Percentiles rank a stretch among this genome's conserved stretches.
These are phyloP conservation scores for Colletotrichum tanaceti DNA, from an alignment of 2,329 filamentous ascomycete genomes.

Conservation along the genomic window DNA sequence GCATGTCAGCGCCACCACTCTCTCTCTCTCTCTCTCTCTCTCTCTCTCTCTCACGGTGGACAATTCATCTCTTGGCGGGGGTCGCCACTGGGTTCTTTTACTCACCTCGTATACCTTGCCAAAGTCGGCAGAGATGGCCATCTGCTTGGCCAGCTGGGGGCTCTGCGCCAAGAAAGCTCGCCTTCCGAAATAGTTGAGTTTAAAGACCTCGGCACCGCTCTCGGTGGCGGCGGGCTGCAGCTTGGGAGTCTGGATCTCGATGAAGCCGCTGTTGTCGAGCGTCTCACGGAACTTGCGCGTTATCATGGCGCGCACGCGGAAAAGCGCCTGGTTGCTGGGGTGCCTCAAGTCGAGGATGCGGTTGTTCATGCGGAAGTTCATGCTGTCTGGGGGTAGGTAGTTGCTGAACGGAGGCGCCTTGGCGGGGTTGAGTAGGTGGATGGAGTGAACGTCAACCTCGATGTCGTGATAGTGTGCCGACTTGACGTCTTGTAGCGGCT, in stretches of 20 bases:
- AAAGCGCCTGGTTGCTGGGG: slow-evolving; percentile 87
- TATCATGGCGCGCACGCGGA: slow-evolving; percentile 85
- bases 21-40: not conserved
- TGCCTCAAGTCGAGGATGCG: slow-evolving; percentile 87
- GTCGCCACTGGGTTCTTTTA: not conserved
- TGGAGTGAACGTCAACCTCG: slow-evolving; percentile 75
- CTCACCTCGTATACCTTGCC: slow-evolving; percentile 82
- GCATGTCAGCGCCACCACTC: not conserved
- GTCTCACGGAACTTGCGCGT: slow-evolving; percentile 82
- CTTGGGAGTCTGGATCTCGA: slow-evolving; percentile 95
- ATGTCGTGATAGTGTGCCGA: slow-evolving; percentile 80
- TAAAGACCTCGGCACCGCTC: slow-evolving; percentile 91
- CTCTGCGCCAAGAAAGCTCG: slow-evolving; percentile 91
- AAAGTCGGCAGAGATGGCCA: slow-evolving; percentile 91
- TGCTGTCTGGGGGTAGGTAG: slow-evolving; percentile 52
- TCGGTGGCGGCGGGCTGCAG: slow-evolving; percentile 91
- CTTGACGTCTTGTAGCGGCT: slow-evolving; percentile 78
- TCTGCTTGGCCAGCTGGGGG: slow-evolving; percentile 92
- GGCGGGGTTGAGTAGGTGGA: slow-evolving; percentile 64
- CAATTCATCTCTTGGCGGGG: too few relatives aligned
- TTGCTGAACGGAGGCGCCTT: slow-evolving; percentile 63
- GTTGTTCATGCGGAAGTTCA: slow-evolving; percentile 45
- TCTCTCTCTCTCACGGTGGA: too few relatives aligned
- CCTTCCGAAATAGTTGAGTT: slow-evolving; percentile 90
- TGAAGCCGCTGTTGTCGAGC: slow-evolving; percentile 80